Evolutionary conservation across 495 filamentous ascomycete genomes (phyloP).

Genomic region (Astrothelium macrocarpum): DNA sequence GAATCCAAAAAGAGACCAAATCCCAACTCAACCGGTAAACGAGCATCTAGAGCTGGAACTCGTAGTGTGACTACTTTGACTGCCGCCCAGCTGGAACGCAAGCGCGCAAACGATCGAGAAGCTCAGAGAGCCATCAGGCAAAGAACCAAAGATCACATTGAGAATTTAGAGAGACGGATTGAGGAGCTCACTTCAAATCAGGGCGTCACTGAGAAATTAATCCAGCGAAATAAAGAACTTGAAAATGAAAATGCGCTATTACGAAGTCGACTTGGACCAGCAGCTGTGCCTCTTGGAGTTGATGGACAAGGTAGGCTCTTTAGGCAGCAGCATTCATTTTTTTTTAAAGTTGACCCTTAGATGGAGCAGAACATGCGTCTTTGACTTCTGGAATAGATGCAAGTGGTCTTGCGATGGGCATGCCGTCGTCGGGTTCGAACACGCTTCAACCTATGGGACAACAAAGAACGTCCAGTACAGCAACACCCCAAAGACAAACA

Average conservation of each 20-base stretch:
- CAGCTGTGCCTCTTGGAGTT: background rate
- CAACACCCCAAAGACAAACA: background rate
- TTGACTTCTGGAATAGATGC: background rate
- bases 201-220: conserved; percentile 34
- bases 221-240: conserved; percentile 43
- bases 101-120: conserved; percentile 81
- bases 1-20: conserved; percentile 24
- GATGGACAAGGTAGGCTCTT: background rate
- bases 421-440: background rate
- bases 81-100: conserved; percentile 53
- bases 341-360: background rate
- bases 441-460: background rate
- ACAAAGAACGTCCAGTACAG: background rate
- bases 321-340: background rate
- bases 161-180: conserved; percentile 60
- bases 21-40: conserved; percentile 20
- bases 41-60: conserved; percentile 46
- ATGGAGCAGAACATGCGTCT: background rate
- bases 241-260: conserved; percentile 41
- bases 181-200: conserved; percentile 45
- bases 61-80: conserved; percentile 50
- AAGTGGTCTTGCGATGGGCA: background rate
- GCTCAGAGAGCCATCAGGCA: conserved; percentile 80
- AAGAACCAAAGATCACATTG: conserved; percentile 73
- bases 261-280: conserved; percentile 22